Base-by-base conservation (phyloP, 495 filamentous ascomycete species). In the Penicillium cataractarum region DNA sequence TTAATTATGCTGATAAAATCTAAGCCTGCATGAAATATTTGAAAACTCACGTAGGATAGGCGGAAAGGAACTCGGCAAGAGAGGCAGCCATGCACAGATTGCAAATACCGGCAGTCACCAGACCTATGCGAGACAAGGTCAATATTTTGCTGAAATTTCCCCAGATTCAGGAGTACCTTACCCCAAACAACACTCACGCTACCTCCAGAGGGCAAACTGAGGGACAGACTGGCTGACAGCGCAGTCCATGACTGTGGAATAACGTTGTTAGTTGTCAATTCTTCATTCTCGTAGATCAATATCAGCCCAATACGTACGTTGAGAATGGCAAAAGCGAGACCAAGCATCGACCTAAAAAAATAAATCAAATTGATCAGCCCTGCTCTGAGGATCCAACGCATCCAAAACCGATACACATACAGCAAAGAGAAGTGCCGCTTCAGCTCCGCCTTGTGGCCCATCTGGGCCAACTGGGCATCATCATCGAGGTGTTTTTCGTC, bases 81-180 rank as follows among this genome's bases (percentile, higher is more conserved):
- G 87, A 90, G 2, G 85, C 80, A 19, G 90, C 87, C 39, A 91
- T 83, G 63, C 86, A 90, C n/a, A 90, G 59, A 68, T 89, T 91
- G 71, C 88, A 90, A 29, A 91, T 70, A 59, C 89, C 89, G 4
- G 89, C 86, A 4, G 89, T 88, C 21, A 91, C 70, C 51, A 92
- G 75, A 15, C 88, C 89, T 81, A 39, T 51, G 17, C 5, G 29
- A 55, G 10, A 19, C 2, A 6, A 24, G 17, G n/a, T 68, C 50
- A 67, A 58, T 37, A 56, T 37, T 0, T 17, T 22, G 21, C 13
- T 5, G 17, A n/a, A 4, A 0, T 6, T 13, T 57, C 37, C 46
- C 39, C 22, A 55, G 50, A 39, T 31, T 2, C 9, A 42, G n/a
- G 40, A 35, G 15, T 6, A 27, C 48, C 68, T 65, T 67, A 81